phyloP scores from a whole-genome alignment of 345 rosid species.

The Pistacia integerrima region DNA sequence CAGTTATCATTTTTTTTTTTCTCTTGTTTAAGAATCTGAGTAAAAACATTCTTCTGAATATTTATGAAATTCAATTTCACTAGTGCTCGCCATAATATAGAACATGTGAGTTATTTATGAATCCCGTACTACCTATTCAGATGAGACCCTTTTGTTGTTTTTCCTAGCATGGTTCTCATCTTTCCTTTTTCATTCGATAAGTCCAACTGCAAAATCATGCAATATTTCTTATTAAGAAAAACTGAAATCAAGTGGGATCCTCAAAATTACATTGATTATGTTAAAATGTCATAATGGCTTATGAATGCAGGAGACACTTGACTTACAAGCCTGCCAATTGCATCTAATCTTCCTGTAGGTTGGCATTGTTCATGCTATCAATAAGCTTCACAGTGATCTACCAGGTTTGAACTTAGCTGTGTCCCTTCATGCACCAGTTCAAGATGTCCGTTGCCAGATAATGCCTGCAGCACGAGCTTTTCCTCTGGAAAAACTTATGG shows the following conservation, averaged over 20 bases:
- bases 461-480: slow-evolving; percentile 99
- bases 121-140: background rate
- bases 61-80: background rate
- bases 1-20: background rate
- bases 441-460: slow-evolving; percentile 91
- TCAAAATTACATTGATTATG: background rate
- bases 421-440: slow-evolving; percentile 95
- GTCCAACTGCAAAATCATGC: background rate
- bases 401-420: slow-evolving; percentile 97
- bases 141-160: background rate
- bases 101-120: background rate
- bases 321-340: slow-evolving; percentile 23
- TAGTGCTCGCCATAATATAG: background rate
- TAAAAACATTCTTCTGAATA: background rate
- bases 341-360: slow-evolving; percentile 56
- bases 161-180: background rate
- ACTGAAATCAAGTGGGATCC: background rate
- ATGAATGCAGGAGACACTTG: slow-evolving; percentile 14
- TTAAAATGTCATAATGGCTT: background rate
- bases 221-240: background rate
- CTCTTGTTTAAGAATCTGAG: background rate
- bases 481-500: slow-evolving; percentile 91
- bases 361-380: slow-evolving; percentile 88
- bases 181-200: background rate
- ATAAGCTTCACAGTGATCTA: slow-evolving; percentile 83